phyloP scores from a whole-genome alignment of 768 basidiomycete genomes.

The Tulasnella calospora region DNA sequence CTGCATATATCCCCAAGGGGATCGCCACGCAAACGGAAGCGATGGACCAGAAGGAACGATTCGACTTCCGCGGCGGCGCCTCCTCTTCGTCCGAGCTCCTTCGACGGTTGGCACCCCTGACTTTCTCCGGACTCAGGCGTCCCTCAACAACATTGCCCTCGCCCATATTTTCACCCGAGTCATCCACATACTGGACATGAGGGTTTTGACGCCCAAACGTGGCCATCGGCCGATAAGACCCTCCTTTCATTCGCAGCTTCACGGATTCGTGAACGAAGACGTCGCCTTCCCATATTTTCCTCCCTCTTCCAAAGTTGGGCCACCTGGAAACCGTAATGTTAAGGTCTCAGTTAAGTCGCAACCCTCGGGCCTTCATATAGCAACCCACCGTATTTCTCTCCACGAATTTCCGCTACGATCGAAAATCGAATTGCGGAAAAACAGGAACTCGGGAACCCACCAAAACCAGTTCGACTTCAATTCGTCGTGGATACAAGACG shows the following conservation, averaged over 20 bases:
- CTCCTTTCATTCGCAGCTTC: neutral
- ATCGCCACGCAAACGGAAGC: too few species aligned
- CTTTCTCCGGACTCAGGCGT: neutral
- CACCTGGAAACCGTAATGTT: neutral
- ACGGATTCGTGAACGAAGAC: neutral
- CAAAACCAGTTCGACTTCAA: neutral
- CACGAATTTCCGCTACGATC: neutral
- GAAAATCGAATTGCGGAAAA: neutral
- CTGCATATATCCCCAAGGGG: too few species aligned
- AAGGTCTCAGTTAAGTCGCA: neutral
- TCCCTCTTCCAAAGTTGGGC: neutral
- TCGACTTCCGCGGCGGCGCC: neutral
- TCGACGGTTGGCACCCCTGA: neutral
- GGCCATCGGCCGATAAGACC: neutral
- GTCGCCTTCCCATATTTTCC: neutral
- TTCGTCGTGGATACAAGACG: neutral
- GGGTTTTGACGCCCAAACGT: neutral
- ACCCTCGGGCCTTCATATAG: neutral
- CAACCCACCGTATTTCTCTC: neutral
- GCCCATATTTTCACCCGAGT: neutral
- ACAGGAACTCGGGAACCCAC: neutral
- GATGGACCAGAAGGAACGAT: neutral
- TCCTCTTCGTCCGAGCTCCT: too few species aligned
- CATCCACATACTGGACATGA: neutral
- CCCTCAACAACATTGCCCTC: neutral